phyloP scores from a whole-genome alignment of 1,139 yeast genomes.

The Yarrowia galli region DNA sequence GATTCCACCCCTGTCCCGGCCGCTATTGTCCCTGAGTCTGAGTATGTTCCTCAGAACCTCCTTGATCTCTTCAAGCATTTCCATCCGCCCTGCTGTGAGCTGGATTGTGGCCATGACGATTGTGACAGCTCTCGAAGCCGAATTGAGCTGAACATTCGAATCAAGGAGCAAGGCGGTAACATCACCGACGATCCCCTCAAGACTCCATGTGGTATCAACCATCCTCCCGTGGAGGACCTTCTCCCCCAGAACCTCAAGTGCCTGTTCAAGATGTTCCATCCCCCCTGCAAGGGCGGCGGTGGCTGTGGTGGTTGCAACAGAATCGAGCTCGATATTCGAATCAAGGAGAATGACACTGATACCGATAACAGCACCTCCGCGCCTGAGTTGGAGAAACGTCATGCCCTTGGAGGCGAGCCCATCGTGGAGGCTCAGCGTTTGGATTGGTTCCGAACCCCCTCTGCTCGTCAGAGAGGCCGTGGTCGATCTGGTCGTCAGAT shows the following conservation, averaged over 20 bases:
- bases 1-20: background rate
- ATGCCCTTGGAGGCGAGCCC: background rate
- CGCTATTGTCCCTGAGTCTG: constrained; percentile 4
- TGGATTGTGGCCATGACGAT: constrained; percentile 24
- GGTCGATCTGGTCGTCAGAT: constrained; percentile 9
- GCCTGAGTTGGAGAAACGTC: background rate
- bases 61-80: constrained; percentile 31
- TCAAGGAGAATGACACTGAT: constrained; percentile 10
- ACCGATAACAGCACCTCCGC: constrained; percentile 1
- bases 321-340: constrained; percentile 8
- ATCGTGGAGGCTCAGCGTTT: constrained; percentile 7
- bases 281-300: constrained; percentile 15
- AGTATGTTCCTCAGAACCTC: constrained; percentile 24
- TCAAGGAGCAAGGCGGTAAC: constrained; percentile 22
- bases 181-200: constrained; percentile 12
- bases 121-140: constrained; percentile 15
- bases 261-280: constrained; percentile 17
- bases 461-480: constrained; percentile 4
- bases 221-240: constrained; percentile 17
- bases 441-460: constrained; percentile 17
- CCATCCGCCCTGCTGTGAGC: constrained; percentile 25
- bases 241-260: constrained; percentile 11
- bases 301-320: constrained; percentile 21
- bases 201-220: constrained; percentile 17
- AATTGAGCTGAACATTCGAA: constrained; percentile 24